A percentile compares a stretch with the other conserved stretches of the same genome.
Evolutionary conservation across 148 eudicot genomes (phyloP).

Genomic region (Dysphania ambrosioides): DNA sequence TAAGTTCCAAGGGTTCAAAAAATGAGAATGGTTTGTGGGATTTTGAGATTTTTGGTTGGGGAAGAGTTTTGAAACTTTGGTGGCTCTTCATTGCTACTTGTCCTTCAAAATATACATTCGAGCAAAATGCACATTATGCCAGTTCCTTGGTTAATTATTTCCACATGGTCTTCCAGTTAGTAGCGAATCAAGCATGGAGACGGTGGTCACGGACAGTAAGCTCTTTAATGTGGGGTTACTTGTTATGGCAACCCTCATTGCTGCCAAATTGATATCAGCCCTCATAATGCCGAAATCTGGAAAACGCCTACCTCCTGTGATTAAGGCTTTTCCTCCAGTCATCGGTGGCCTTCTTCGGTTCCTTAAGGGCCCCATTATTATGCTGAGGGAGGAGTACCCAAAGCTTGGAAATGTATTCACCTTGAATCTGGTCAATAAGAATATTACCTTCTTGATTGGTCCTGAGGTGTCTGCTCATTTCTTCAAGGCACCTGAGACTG

Average conservation of each 20-base stretch:
- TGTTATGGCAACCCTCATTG: conserved; percentile 56
- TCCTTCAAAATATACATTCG: too few species aligned
- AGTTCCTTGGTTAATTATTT: background rate
- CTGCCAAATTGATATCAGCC: conserved; percentile 62
- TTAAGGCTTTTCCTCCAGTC: conserved; percentile 55
- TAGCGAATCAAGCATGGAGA: conserved; percentile 23
- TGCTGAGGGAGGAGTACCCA: conserved; percentile 80
- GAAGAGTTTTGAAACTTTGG: background rate
- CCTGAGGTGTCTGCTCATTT: conserved; percentile 96
- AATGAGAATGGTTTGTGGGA: background rate
- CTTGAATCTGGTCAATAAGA: conserved; percentile 62
- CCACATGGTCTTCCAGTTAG: background rate
- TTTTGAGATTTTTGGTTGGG: background rate
- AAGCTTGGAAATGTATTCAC: conserved; percentile 91
- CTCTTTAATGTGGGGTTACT: conserved; percentile 56
- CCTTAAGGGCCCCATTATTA: conserved; percentile 72
- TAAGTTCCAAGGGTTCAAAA: background rate
- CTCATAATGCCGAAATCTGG: conserved; percentile 51
- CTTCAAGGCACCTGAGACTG: conserved; percentile 89
- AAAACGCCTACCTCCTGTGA: conserved; percentile 76
- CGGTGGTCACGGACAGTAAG: conserved; percentile 30
- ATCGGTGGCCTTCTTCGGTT: conserved; percentile 74
- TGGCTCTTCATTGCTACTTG: background rate
- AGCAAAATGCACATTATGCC: too few species aligned
- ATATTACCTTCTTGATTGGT: conserved; percentile 84